Percentiles rank a stretch among this genome's conserved stretches.
These are phyloP conservation scores for Ganoderma boninense DNA, from an alignment of 1,284 basidiomycete species.

Conservation along the genomic window DNA sequence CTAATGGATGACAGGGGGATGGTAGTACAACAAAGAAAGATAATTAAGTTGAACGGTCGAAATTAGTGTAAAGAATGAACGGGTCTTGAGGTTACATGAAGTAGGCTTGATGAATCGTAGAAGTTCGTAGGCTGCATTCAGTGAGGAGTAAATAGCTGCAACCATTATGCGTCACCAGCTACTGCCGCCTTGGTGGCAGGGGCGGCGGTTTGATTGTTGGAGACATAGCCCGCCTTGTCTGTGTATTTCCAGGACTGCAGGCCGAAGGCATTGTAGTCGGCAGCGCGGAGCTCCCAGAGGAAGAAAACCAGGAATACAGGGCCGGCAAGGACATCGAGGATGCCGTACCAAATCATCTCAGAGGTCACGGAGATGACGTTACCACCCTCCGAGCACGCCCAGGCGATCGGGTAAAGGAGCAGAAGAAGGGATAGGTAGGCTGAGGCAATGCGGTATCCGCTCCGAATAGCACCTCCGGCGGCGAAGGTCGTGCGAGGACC, in stretches of 20 bases:
- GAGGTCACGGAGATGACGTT: constrained; percentile 53
- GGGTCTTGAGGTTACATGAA: background rate
- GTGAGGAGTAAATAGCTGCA: background rate
- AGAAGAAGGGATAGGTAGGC: constrained; percentile 58
- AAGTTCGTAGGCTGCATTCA: constrained; percentile 11
- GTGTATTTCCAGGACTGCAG: constrained; percentile 40
- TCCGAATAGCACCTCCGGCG: constrained; percentile 47
- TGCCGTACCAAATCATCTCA: constrained; percentile 66
- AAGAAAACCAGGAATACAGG: constrained; percentile 54
- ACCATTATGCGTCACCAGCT: constrained; percentile 24
- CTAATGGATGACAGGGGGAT: background rate
- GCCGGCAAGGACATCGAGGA: constrained; percentile 66
- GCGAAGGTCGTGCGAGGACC: constrained; percentile 44
- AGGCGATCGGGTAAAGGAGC: constrained; percentile 59
- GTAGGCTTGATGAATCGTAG: constrained; percentile 8
- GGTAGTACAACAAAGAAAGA: background rate
- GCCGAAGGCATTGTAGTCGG: constrained; percentile 41
- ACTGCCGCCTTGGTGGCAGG: constrained; percentile 16
- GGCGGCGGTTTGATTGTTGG: constrained; percentile 6
- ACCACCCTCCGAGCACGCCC: constrained; percentile 57
- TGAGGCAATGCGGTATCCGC: constrained; percentile 51
- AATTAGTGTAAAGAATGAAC: background rate
- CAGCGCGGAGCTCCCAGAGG: constrained; percentile 40
- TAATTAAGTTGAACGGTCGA: background rate
- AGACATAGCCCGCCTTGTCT: constrained; percentile 26